Evolutionary conservation across 2,329 filamentous ascomycete species (phyloP).

Genomic region (Sclerotinia minor): DNA sequence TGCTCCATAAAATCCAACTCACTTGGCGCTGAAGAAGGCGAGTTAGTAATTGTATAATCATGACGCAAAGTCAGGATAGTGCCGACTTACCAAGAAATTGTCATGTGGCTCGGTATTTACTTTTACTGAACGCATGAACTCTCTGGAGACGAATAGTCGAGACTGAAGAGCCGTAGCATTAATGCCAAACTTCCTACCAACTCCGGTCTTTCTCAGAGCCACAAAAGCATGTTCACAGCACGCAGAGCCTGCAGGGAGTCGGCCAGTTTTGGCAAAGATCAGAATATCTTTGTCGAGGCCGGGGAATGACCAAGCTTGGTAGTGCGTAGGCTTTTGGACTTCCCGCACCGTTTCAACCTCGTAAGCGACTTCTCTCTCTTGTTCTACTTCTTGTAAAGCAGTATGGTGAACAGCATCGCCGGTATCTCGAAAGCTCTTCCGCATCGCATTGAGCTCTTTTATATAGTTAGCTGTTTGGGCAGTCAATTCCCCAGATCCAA

Average conservation of each 20-base stretch:
- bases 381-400: conserved; percentile 56
- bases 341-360: conserved; percentile 50
- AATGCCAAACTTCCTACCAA: conserved; percentile 44
- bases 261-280: conserved; percentile 49
- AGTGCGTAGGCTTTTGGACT: conserved; percentile 46
- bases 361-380: conserved; percentile 50
- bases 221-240: conserved; percentile 47
- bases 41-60: background rate
- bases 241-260: conserved; percentile 43
- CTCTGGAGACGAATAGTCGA: conserved; percentile 45
- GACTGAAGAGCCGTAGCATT: conserved; percentile 31
- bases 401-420: conserved; percentile 50
- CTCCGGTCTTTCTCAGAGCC: conserved; percentile 44
- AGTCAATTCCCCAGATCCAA: background rate
- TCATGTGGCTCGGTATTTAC: conserved; percentile 43
- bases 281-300: conserved; percentile 51
- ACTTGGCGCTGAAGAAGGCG: conserved; percentile 47
- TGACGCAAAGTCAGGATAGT: no score
- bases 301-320: conserved; percentile 44
- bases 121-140: conserved; percentile 52
- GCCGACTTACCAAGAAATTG: conserved; percentile 43
- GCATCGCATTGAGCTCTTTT: conserved; percentile 41
- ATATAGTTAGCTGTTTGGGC: conserved; percentile 37
- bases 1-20: conserved; percentile 62
- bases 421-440: conserved; percentile 46